Evolutionary conservation across 1,284 basidiomycete genomes (phyloP), one percentile per base, ranked within the genome.

Genomic region (Coniferiporia sulphurascens): DNA sequence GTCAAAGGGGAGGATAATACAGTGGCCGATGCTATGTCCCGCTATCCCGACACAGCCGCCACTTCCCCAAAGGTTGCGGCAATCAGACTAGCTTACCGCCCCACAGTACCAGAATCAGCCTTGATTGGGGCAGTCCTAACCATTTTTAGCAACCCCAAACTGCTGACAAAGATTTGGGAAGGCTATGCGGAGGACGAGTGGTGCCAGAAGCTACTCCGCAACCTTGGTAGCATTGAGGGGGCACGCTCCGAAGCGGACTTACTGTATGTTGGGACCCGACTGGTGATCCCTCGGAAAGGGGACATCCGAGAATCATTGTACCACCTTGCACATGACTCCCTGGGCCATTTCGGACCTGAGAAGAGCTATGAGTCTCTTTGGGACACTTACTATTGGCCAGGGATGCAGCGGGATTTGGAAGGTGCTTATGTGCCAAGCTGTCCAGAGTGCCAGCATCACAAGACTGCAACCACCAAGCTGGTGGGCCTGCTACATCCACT

Each of bases 21-120:
- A 0, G 69, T 69, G 0, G 72, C 76, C 0, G 74, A 77, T 52
- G 69, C 73, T 0, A 60, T 77, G 0, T 77, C 74, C 0, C 63
- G 69, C 2, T 65, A 72, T 3, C 71, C 72, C 5, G 52, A 35
- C 3, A n/a, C n/a, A n/a, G n/a, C n/a, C n/a, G n/a, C n/a, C n/a
- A n/a, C n/a, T n/a, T n/a, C n/a, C n/a, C n/a, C 27, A 27, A n/a
- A 44, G 10, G 34, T 27, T 22, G 27, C 51, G n/a, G 36, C 50
- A 2, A 41, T 41, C 19, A 34, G 51, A 27, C 27, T 27, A 5
- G 27, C 27, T 3, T 5, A 27, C 5, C 5, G 27, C 27, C 27
- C 27, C 27, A 27, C 27, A 2, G 2, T 27, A 27, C 27, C 27
- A 2, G 5, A 27, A 5, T 27, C 27, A 3, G 27, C 3, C 2